Conservation (phyloP, 768 basidiomycete species). For the Mycena sanguinolenta region DNA sequence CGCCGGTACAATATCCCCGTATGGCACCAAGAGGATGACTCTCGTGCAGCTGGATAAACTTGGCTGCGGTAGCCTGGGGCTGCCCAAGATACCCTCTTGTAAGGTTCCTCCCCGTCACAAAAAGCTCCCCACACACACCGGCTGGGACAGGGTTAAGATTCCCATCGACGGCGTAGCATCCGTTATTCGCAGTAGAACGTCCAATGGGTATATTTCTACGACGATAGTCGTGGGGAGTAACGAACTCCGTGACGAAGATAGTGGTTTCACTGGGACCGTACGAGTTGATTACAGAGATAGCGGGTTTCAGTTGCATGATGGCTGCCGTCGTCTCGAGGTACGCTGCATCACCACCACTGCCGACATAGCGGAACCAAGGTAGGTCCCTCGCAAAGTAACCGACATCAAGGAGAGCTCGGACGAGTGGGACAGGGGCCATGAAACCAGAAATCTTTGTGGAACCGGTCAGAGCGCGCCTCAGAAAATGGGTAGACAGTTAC, state of each 20-base stretch:
- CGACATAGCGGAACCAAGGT: constrained; percentile 9
- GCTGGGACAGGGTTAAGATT: constrained; percentile 11
- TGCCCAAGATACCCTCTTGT: constrained; percentile 9
- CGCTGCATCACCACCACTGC: constrained; percentile 3
- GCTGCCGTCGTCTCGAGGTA: constrained; percentile 1
- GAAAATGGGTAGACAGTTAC: constrained; percentile 12
- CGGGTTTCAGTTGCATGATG: constrained; percentile 10
- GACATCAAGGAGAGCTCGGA: constrained; percentile 8
- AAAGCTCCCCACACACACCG: constrained; percentile 11
- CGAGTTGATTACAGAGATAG: constrained; percentile 13
- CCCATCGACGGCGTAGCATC: constrained; percentile 1
- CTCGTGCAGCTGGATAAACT: constrained; percentile 12
- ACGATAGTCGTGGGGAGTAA: constrained; percentile 8
- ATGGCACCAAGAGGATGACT: constrained; percentile 10
- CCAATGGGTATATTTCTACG: constrained; percentile 9
- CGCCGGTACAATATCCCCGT: constrained; percentile 7
- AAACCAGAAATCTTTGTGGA: constrained; percentile 9
- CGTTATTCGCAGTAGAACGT: constrained; percentile 8
- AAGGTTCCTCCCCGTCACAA: constrained; percentile 11
- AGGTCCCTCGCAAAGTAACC: constrained; percentile 11
- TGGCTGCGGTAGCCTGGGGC: constrained; percentile 10
- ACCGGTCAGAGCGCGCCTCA: constrained; percentile 4
- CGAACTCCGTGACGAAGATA: constrained; percentile 8
- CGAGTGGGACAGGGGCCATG: background rate
- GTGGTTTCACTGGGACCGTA: constrained; percentile 10